Evolutionary conservation across 768 basidiomycete species (phyloP), one percentile per base, ranked within the genome.

Genomic region (Pholiota molesta): DNA sequence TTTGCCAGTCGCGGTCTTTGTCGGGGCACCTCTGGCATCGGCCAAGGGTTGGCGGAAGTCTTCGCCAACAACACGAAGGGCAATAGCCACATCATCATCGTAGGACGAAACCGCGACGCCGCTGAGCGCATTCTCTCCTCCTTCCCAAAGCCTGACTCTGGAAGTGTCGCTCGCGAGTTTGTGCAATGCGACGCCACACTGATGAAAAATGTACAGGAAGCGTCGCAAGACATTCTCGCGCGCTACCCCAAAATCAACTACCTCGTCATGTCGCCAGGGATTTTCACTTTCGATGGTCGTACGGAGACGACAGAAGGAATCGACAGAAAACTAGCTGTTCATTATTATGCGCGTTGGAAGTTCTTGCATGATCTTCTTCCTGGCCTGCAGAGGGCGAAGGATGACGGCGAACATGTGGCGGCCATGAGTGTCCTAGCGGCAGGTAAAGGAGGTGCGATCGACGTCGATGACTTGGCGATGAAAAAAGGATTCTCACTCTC

Each of bases 91-190:
- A 83, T 87, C 68, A 69, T 86, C 64, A 73, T 87, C 62, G 75
- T 83, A n/a, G 86, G 84, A 0, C 77, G 83, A 17, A 85, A 84
- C 72, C 75, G 75, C 47, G 69, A 65, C 14, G 80, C 84, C 9
- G 85, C 82, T 1, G 77, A 84, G 40, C 57, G 68, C 16, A 78
- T 83, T 65, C 73, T 87, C 60, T 74, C 79, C 1, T 68, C 68
- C 2, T 68, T 85, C 51, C 81, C 82, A 6, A 54, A 54, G 21
- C 31, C 52, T 1, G 31, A 54, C 39, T 13, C 40, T 11, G 73
- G 75, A 17, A 60, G 66, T 13, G 40, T 19, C 45, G 37, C 42
- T 23, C 78, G 79, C 70, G 80, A 83, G 63, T 86, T 85, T 67
- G 74, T 85, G 29, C 68, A 78, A 57, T 83, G 83, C 74, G 85